Evolutionary conservation across 2,329 filamentous ascomycete species (phyloP), one percentile per base, ranked within the genome.

Genomic region (Alternaria metachromatica): DNA sequence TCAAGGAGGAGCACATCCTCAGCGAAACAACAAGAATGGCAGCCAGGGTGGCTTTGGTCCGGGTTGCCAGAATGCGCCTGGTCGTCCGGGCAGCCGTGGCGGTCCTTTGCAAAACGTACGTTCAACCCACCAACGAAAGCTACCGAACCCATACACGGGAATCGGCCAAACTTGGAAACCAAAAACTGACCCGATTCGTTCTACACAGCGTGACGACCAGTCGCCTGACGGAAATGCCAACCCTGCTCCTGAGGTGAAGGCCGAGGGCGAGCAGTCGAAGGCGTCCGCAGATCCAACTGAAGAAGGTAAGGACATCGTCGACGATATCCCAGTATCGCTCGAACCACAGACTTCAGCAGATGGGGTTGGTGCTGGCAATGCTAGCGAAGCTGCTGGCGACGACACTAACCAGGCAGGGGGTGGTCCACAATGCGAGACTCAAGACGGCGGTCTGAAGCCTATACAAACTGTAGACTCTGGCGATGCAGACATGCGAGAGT

Each of bases 1-100:
- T 82, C 72, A 74, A 69, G 91, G 90, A 72, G 90, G 90, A 73
- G 67, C 79, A 73, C 77, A 79, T 70, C 75, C 81, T 66, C 76
- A 78, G 65, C 72, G 70, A 70, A 77, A 76, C 64, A 76, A 73
- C 66, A 80, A 80, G 73, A 80, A 80, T 76, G 82, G 82, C 70
- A 79, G 77, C 62, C 76, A 80, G 53, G 79, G 75, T 68, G 72
- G 74, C 63, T 72, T 72, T 72, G 76, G 72, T 64, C 66, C 74
- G 67, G 73, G 73, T 56, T 60, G 63, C 30, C 66, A 72, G 59
- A 73, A 67, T 55, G 60, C 63, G 56, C 70, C 69, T 51, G 73
- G 70, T 59, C 76, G 75, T 62, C 76, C 76, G 65, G 74, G 70
- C 58, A 78, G 78, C 60, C 74, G 70, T 45, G 63, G 68, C 57